phyloP scores from a whole-genome alignment of 768 basidiomycete species.

The Mycena galericulata region DNA sequence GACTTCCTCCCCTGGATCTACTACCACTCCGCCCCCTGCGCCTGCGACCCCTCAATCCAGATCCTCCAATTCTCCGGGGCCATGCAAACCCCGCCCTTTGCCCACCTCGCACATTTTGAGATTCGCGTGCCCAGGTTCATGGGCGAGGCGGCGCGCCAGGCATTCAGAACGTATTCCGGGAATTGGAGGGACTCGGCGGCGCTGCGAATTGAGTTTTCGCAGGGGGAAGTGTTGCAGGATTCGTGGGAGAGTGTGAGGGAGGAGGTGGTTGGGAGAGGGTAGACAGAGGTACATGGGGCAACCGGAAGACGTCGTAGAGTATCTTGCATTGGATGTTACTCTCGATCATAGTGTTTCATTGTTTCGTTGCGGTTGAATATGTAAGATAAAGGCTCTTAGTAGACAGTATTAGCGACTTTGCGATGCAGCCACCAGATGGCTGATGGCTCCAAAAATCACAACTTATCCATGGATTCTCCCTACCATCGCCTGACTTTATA shows the following conservation, averaged over 20 bases:
- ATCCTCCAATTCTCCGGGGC: not conserved
- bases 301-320: too few relatives aligned
- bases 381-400: too few relatives aligned
- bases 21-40: conserved; percentile 8
- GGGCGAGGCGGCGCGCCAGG: not conserved
- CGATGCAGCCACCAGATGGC: too few relatives aligned
- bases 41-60: not conserved
- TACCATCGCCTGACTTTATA: too few relatives aligned
- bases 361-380: too few relatives aligned
- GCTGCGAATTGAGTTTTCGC: not conserved
- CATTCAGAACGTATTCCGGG: conserved; percentile 13
- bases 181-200: conserved; percentile 16
- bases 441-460: too few relatives aligned
- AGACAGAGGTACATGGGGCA: too few relatives aligned
- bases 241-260: conserved; percentile 11
- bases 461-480: too few relatives aligned
- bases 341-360: too few relatives aligned
- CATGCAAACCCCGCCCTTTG: not conserved
- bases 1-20: conserved; percentile 4
- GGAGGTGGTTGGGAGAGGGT: not conserved
- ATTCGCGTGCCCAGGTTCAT: conserved; percentile 1
- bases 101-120: not conserved
- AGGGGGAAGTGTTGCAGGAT: not conserved
- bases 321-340: too few relatives aligned
- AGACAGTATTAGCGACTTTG: too few relatives aligned